A percentile compares a stretch with the other conserved stretches of the same genome.
Conservation (phyloP, 768 basidiomycete genomes). For the Tricholoma matsutake region DNA sequence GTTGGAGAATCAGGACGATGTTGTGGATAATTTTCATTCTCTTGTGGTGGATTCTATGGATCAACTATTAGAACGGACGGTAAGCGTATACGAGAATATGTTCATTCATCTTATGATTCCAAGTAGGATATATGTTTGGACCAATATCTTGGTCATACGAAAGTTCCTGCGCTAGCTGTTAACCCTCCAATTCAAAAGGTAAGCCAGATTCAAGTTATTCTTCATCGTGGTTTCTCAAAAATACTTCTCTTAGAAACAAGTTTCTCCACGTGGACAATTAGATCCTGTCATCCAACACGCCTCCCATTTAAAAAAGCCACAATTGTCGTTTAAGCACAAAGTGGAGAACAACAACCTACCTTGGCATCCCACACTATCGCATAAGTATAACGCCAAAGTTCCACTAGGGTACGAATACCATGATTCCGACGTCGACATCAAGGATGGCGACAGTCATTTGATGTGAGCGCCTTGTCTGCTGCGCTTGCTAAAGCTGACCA, state of each 20-base stretch:
- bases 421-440: conserved; percentile 26
- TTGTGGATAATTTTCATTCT: conserved; percentile 78
- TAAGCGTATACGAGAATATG: conserved; percentile 31
- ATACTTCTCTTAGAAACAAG: conserved; percentile 27
- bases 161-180: conserved; percentile 60
- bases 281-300: conserved; percentile 73
- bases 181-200: conserved; percentile 34
- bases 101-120: neutral
- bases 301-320: conserved; percentile 76
- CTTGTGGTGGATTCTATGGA: conserved; percentile 85
- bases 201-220: neutral
- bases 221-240: conserved; percentile 8
- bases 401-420: conserved; percentile 67
- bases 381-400: conserved; percentile 82
- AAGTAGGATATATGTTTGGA: conserved; percentile 82
- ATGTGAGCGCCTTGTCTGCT: conserved; percentile 26
- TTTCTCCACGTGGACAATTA: conserved; percentile 38
- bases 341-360: conserved; percentile 56
- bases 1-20: conserved; percentile 70
- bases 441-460: conserved; percentile 15
- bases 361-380: conserved; percentile 67
- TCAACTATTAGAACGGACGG: conserved; percentile 78
- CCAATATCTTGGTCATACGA: conserved; percentile 66
- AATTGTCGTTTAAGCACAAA: conserved; percentile 62
- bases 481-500: conserved; percentile 7